A percentile compares a stretch with the other conserved stretches of the same genome.
Evolutionary conservation across 306 rosid genomes (phyloP).

Genomic region (Castanea sativa): DNA sequence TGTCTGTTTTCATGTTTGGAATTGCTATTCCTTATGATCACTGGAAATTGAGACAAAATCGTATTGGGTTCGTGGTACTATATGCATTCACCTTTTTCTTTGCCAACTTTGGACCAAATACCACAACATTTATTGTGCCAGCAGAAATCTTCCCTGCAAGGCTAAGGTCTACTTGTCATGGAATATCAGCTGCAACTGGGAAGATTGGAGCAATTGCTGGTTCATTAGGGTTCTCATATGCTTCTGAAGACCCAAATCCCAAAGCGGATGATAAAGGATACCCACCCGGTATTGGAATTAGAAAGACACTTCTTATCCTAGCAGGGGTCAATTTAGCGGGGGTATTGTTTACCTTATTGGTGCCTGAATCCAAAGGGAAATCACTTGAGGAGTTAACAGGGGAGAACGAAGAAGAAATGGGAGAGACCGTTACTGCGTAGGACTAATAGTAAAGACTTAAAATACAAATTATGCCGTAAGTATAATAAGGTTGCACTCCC

Average conservation of each 20-base stretch:
- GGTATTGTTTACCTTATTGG: slow-evolving; percentile 6
- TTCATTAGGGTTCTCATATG: slow-evolving; percentile 19
- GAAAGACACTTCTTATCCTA: slow-evolving; percentile 8
- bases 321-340: slow-evolving; percentile 4
- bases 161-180: slow-evolving; percentile 29
- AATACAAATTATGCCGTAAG: no score
- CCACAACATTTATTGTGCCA: slow-evolving; percentile 24
- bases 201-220: slow-evolving; percentile 27
- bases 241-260: neutral
- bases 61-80: slow-evolving; percentile 5
- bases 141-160: slow-evolving; percentile 27
- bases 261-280: slow-evolving; percentile 5
- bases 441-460: neutral
- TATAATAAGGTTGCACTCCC: no score
- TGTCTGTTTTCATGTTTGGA: slow-evolving; percentile 28
- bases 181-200: slow-evolving; percentile 27
- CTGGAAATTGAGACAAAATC: neutral
- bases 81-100: slow-evolving; percentile 21
- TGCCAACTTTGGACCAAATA: slow-evolving; percentile 26
- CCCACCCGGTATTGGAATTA: slow-evolving; percentile 19
- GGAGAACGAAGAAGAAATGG: neutral
- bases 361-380: slow-evolving; percentile 24
- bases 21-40: slow-evolving; percentile 22
- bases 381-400: slow-evolving; percentile 20
- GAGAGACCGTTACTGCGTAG: neutral